Conservation (phyloP, 495 filamentous ascomycete genomes). For the Hypomontagnella monticulosa region DNA sequence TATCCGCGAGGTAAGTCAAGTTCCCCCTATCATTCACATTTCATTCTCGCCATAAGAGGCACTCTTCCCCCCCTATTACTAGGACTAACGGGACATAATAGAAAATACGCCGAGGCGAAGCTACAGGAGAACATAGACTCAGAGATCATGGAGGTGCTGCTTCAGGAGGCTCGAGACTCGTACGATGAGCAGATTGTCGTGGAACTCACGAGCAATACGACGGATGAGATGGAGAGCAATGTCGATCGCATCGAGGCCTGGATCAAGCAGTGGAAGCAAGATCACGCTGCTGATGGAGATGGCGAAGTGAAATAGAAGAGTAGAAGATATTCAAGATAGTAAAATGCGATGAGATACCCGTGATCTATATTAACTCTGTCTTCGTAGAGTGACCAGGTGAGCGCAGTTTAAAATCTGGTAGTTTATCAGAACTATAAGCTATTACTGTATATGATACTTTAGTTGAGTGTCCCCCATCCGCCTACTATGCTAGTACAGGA, state of each 20-base stretch:
- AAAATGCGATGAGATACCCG: slow-evolving; percentile 29
- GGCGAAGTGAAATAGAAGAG: not conserved
- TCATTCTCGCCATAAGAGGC: not conserved
- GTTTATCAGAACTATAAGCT: not conserved
- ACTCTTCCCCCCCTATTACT: not conserved
- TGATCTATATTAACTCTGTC: not conserved
- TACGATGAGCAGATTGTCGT: slow-evolving; percentile 92
- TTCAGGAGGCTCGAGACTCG: slow-evolving; percentile 87
- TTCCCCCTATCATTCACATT: not conserved
- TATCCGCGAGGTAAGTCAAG: slow-evolving; percentile 71
- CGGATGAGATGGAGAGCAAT: slow-evolving; percentile 87
- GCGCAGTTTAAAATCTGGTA: not conserved
- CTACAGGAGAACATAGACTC: slow-evolving; percentile 95
- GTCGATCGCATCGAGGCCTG: slow-evolving; percentile 83
- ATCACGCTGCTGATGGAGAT: slow-evolving; percentile 51
- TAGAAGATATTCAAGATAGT: slow-evolving; percentile 9
- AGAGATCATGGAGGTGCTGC: slow-evolving; percentile 95
- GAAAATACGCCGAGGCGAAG: slow-evolving; percentile 84
- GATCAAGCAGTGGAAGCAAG: slow-evolving; percentile 81
- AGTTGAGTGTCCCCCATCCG: too few species aligned
- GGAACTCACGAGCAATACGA: slow-evolving; percentile 82
- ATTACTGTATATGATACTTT: too few species aligned
- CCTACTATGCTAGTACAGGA: too few species aligned
- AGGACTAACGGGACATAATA: slow-evolving; percentile 37
- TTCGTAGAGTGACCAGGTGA: not conserved